phyloP scores from a whole-genome alignment of 129 eudicot genomes.

The sunflower (Helianthus annuus) region DNA sequence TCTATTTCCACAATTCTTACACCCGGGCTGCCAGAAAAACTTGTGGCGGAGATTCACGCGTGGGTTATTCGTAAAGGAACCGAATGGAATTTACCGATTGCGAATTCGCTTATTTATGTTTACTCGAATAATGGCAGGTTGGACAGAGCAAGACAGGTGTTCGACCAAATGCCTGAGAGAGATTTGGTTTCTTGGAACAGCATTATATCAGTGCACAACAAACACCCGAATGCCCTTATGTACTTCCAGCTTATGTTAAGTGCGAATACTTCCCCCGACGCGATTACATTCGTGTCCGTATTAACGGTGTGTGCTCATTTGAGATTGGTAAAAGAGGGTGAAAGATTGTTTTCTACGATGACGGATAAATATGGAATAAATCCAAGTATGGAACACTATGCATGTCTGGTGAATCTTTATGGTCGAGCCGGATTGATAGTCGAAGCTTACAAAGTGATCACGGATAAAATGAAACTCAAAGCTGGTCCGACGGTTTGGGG shows the following conservation, averaged over 20 bases:
- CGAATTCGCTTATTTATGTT: constrained; percentile 46
- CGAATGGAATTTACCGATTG: constrained; percentile 44
- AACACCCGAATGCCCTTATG: constrained; percentile 46
- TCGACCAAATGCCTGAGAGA: constrained; percentile 59
- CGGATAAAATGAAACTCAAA: constrained; percentile 46
- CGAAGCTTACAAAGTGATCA: constrained; percentile 55
- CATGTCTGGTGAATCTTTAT: constrained; percentile 81
- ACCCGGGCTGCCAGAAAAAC: constrained; percentile 24
- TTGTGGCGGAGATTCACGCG: constrained; percentile 58
- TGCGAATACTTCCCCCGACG: constrained; percentile 37
- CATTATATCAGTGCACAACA: constrained; percentile 60
- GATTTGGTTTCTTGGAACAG: constrained; percentile 86
- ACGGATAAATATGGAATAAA: constrained; percentile 35
- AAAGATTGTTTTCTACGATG: constrained; percentile 55
- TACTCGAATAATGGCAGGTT: constrained; percentile 48
- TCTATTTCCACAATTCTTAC: constrained; percentile 60
- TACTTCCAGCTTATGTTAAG: constrained; percentile 55
- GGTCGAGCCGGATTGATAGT: constrained; percentile 62
- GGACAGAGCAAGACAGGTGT: constrained; percentile 37
- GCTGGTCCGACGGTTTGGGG: constrained; percentile 95
- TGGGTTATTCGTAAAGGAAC: constrained; percentile 58
- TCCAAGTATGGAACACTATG: constrained; percentile 79
- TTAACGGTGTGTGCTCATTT: constrained; percentile 77
- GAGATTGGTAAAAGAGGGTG: constrained; percentile 62
- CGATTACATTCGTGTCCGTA: constrained; percentile 62